phyloP scores from a whole-genome alignment of 306 rosid genomes.

The Ormosia semicastrata region DNA sequence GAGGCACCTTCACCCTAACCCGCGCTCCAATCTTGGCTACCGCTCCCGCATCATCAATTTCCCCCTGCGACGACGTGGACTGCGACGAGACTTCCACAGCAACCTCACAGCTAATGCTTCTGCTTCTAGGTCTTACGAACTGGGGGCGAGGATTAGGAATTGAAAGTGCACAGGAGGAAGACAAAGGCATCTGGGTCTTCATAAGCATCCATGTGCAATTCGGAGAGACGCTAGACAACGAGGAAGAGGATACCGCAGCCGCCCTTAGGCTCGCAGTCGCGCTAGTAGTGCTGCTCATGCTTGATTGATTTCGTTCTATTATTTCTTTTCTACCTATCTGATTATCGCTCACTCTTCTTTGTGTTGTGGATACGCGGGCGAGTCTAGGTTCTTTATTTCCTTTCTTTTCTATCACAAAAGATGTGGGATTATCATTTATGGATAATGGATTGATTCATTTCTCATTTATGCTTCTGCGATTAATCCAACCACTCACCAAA shows the following conservation, averaged over 20 bases:
- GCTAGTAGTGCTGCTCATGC: not conserved
- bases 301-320: not conserved
- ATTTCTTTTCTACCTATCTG: not conserved
- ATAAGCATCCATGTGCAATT: slow-evolving; percentile 1
- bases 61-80: slow-evolving; percentile 22
- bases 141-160: not conserved
- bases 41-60: not conserved
- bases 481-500: not conserved
- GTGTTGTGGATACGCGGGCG: not conserved
- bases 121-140: slow-evolving; percentile 15
- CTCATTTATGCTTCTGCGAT: not conserved
- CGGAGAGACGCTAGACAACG: slow-evolving; percentile 18
- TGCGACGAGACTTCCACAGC: slow-evolving; percentile 37
- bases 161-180: not conserved
- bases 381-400: not conserved
- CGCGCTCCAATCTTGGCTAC: slow-evolving; percentile 60
- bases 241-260: not conserved
- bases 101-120: slow-evolving; percentile 43
- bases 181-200: not conserved
- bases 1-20: slow-evolving; percentile 75
- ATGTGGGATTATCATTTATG: not conserved
- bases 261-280: not conserved
- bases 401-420: not conserved
- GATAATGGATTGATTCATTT: not conserved
- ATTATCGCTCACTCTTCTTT: not conserved